These are phyloP conservation scores for Dunaliella sp. DNA, from an alignment of 139 green algal species.

Conservation along the genomic window DNA sequence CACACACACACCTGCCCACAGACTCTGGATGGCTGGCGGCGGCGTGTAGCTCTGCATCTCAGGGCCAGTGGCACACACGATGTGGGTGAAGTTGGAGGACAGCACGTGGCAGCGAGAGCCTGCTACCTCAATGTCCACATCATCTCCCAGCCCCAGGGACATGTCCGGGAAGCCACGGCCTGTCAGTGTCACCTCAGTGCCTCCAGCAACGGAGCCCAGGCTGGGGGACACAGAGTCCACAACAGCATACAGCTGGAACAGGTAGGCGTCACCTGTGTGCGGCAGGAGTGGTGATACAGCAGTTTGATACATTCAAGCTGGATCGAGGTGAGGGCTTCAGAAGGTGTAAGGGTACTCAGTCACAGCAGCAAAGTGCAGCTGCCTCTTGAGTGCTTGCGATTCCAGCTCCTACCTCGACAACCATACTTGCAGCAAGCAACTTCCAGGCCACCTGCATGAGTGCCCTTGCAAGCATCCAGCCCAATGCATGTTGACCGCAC, in stretches of 20 bases:
- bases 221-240: slow-evolving; percentile 22
- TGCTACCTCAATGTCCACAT: background rate
- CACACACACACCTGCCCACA: slow-evolving; percentile 23
- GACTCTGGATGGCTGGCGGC: slow-evolving; percentile 1
- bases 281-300: too few species aligned
- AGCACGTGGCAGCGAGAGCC: slow-evolving; percentile 31
- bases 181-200: slow-evolving; percentile 7
- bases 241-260: slow-evolving; percentile 40
- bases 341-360: too few species aligned
- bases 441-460: too few species aligned
- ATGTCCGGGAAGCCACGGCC: slow-evolving; percentile 36
- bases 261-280: slow-evolving; percentile 30
- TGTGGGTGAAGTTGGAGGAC: slow-evolving; percentile 22
- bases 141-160: background rate
- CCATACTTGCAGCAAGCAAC: too few species aligned
- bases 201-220: slow-evolving; percentile 27
- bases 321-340: too few species aligned
- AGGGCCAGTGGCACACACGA: slow-evolving; percentile 25
- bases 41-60: background rate
- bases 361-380: too few species aligned
- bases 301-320: too few species aligned
- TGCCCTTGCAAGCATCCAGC: too few species aligned
- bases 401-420: too few species aligned
- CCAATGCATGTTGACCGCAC: too few species aligned
- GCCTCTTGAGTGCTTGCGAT: too few species aligned